phyloP scores from a whole-genome alignment of 164 flowering plant species.

The Aristolochia californica region DNA sequence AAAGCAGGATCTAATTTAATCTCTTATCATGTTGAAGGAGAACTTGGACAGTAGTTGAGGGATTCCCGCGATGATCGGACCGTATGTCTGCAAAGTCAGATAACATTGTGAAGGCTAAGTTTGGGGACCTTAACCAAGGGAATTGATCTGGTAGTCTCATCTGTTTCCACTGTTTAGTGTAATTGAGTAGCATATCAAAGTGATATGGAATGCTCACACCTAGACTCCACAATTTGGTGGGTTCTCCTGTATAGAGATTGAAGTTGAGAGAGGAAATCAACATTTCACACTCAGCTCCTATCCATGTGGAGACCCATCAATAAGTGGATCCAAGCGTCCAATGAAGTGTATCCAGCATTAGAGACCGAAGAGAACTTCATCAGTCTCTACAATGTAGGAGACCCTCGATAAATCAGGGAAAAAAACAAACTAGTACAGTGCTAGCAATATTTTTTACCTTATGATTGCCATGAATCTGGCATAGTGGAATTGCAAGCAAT shows the following conservation, averaged over 20 bases:
- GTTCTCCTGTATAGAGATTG: too few relatives aligned
- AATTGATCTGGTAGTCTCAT: background rate
- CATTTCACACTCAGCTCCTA: background rate
- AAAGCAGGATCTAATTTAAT: slow-evolving; percentile 7
- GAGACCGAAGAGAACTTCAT: background rate
- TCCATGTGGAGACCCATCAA: background rate
- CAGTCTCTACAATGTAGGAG: background rate
- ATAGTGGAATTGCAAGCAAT: slow-evolving; percentile 65
- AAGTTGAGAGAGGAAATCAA: background rate
- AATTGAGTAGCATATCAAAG: background rate
- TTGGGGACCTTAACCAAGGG: background rate
- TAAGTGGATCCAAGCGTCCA: background rate
- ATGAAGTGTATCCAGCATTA: background rate
- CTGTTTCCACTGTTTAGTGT: background rate
- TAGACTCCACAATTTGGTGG: too few relatives aligned
- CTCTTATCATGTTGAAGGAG: slow-evolving; percentile 42
- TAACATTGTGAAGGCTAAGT: background rate
- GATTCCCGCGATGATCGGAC: slow-evolving; percentile 56
- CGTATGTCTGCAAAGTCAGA: slow-evolving; percentile 49
- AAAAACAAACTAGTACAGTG: background rate
- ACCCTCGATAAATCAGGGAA: background rate
- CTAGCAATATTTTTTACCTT: slow-evolving; percentile 30
- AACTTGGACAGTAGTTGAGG: slow-evolving; percentile 64
- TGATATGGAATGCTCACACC: background rate
- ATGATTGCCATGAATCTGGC: slow-evolving; percentile 45